phyloP scores from a whole-genome alignment of 208 protist species.

The Wallacemonas sp. region DNA sequence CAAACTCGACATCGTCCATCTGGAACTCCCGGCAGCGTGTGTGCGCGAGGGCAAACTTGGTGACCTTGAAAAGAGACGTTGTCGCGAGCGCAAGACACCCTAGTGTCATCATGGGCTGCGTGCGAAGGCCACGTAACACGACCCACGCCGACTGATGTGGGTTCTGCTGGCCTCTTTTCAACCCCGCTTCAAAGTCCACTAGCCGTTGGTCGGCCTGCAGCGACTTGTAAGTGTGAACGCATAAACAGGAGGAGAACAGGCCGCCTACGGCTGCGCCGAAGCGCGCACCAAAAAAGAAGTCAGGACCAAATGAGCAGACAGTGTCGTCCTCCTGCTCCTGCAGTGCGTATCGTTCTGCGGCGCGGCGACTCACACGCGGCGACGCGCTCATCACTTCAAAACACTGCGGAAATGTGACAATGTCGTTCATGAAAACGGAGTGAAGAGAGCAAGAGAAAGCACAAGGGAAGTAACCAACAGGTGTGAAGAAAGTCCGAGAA shows the following conservation, averaged over 20 bases:
- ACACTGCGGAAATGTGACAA: too few relatives aligned
- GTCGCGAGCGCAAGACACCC: slow-evolving; percentile 58
- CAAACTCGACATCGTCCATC: slow-evolving; percentile 67
- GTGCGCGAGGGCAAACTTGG: slow-evolving; percentile 69
- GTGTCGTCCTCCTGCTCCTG: slow-evolving; percentile 66
- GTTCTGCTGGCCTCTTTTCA: slow-evolving; percentile 31
- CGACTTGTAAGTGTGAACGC: slow-evolving; percentile 35
- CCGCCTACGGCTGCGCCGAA: slow-evolving; percentile 40
- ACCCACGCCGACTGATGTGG: slow-evolving; percentile 43
- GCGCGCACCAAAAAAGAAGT: slow-evolving; percentile 77
- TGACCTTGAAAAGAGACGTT: slow-evolving; percentile 59
- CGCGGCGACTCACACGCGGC: neutral
- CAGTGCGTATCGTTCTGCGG: slow-evolving; percentile 17
- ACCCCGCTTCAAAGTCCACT: slow-evolving; percentile 34
- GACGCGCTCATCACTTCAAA: slow-evolving; percentile 8
- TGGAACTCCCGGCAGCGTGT: slow-evolving; percentile 75
- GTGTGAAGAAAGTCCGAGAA: too few relatives aligned
- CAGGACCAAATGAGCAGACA: slow-evolving; percentile 71
- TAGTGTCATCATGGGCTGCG: slow-evolving; percentile 72
- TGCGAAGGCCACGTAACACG: slow-evolving; percentile 53
- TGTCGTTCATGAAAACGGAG: too few relatives aligned
- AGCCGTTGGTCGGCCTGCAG: slow-evolving; percentile 50
- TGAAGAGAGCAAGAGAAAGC: slow-evolving; percentile 8
- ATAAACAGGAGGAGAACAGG: slow-evolving; percentile 32
- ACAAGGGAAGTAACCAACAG: too few relatives aligned